Evolutionary conservation across 148 eudicot genomes (phyloP).

Genomic region (Diospyros lotus): DNA sequence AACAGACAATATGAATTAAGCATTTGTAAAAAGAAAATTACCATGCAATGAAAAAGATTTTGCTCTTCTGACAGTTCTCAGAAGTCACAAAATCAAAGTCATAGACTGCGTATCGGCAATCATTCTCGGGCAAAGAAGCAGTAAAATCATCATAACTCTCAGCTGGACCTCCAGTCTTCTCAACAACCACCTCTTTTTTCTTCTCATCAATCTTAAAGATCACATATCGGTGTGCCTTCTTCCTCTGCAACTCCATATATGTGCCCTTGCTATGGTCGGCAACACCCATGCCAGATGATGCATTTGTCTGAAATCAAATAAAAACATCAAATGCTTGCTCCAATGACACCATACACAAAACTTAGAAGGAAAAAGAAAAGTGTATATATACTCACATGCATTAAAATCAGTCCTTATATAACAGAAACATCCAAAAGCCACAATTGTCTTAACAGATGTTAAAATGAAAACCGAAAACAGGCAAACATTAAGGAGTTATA

Average conservation of each 20-base stretch:
- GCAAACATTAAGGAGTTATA: neutral
- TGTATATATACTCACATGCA: too few species aligned
- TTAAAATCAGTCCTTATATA: neutral
- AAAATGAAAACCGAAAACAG: neutral
- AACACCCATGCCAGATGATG: conserved; percentile 71
- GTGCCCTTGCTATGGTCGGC: conserved; percentile 59
- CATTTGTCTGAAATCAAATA: conserved; percentile 43
- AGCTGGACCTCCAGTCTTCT: conserved; percentile 61
- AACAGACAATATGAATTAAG: neutral
- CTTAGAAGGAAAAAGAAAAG: neutral
- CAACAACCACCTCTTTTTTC: conserved; percentile 74
- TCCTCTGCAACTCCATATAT: conserved; percentile 60
- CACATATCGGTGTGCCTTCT: conserved; percentile 67
- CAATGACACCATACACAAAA: neutral
- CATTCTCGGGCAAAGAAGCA: conserved; percentile 70
- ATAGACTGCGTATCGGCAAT: conserved; percentile 75
- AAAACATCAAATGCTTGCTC: neutral
- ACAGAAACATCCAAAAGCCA: neutral
- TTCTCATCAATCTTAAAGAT: conserved; percentile 73
- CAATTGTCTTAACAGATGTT: neutral
- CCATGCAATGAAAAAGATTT: conserved; percentile 73
- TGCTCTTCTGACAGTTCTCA: conserved; percentile 77
- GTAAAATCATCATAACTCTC: conserved; percentile 76
- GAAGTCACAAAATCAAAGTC: conserved; percentile 68
- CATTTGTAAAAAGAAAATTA: conserved; percentile 22